A percentile compares a stretch with the other conserved stretches of the same genome.
phyloP scores from a whole-genome alignment of 805 yeast genomes.

The Teunomyces aglyptinius region DNA sequence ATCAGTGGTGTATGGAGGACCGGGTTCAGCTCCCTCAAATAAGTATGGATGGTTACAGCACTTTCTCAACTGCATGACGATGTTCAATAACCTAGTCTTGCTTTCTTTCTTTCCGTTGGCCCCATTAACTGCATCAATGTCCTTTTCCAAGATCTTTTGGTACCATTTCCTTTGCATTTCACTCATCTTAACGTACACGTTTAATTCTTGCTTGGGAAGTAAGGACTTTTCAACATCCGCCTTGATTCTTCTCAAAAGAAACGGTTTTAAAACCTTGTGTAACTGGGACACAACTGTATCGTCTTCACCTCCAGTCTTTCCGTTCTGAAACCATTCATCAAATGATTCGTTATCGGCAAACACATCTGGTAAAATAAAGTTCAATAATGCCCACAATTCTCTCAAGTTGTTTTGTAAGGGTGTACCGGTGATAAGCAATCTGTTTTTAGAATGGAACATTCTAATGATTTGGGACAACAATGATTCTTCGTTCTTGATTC shows the following conservation, averaged over 20 bases:
- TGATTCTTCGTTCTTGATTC: conserved; percentile 76
- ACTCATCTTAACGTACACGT: conserved; percentile 71
- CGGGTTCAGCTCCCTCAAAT: conserved; percentile 87
- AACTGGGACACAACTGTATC: conserved; percentile 62
- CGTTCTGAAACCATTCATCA: conserved; percentile 64
- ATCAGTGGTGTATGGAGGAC: conserved; percentile 84
- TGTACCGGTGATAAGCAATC: conserved; percentile 77
- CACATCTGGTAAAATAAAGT: conserved; percentile 75
- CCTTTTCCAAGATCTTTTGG: conserved; percentile 72
- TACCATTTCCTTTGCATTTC: conserved; percentile 81
- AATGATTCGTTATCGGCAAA: conserved; percentile 71
- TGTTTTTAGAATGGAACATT: conserved; percentile 65
- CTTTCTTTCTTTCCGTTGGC: conserved; percentile 72
- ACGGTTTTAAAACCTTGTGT: conserved; percentile 75
- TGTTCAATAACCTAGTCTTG: conserved; percentile 71
- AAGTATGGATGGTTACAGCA: conserved; percentile 85
- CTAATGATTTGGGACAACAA: conserved; percentile 71
- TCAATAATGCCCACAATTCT: conserved; percentile 78
- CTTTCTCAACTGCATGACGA: conserved; percentile 81
- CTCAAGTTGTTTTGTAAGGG: conserved; percentile 78
- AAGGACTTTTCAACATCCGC: conserved; percentile 79
- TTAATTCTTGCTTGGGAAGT: conserved; percentile 71
- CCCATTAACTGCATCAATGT: conserved; percentile 84
- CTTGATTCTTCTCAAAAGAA: conserved; percentile 71
- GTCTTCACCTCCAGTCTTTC: conserved; percentile 32